Conservation (phyloP, 2,329 filamentous ascomycete genomes). For the Emydomyces testavorans region DNA sequence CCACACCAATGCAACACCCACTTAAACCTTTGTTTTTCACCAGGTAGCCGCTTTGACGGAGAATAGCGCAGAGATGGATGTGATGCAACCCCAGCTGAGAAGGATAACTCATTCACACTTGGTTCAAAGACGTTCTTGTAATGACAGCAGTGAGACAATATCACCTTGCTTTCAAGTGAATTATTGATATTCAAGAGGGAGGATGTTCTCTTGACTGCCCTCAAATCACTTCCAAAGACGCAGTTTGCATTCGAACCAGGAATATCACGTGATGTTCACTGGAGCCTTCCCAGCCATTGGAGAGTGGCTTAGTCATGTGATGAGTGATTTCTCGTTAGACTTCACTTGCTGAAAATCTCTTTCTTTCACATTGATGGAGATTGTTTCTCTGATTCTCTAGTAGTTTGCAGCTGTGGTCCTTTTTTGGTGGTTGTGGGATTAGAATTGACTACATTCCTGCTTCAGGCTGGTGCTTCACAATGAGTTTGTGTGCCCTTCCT, state of each 20-base stretch:
- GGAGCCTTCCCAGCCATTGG: too few relatives aligned
- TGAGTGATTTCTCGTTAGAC: too few relatives aligned
- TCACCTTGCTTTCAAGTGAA: neutral
- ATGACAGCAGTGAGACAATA: neutral
- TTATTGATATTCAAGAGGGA: neutral
- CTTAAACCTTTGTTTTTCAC: neutral
- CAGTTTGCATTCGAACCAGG: constrained; percentile 28
- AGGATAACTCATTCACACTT: too few relatives aligned
- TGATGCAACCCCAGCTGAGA: neutral
- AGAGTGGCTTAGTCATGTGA: too few relatives aligned
- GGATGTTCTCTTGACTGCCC: constrained; percentile 10
- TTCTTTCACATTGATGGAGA: too few relatives aligned
- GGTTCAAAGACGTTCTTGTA: neutral
- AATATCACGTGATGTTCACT: constrained; percentile 23
- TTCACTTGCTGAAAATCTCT: too few relatives aligned
- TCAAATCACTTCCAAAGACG: constrained; percentile 16
- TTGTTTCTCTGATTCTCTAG: too few relatives aligned
- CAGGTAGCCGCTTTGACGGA: neutral
- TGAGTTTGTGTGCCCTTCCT: too few relatives aligned
- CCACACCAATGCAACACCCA: constrained; percentile 1
- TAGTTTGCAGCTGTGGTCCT: too few relatives aligned
- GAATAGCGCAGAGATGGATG: neutral
- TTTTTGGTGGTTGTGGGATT: too few relatives aligned
- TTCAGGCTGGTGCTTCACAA: too few relatives aligned
- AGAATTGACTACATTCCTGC: too few relatives aligned